A percentile compares a stretch with the other conserved stretches of the same genome.
These are phyloP conservation scores for Microdochium paspali DNA, from an alignment of 2,329 filamentous ascomycete genomes.

Conservation along the genomic window DNA sequence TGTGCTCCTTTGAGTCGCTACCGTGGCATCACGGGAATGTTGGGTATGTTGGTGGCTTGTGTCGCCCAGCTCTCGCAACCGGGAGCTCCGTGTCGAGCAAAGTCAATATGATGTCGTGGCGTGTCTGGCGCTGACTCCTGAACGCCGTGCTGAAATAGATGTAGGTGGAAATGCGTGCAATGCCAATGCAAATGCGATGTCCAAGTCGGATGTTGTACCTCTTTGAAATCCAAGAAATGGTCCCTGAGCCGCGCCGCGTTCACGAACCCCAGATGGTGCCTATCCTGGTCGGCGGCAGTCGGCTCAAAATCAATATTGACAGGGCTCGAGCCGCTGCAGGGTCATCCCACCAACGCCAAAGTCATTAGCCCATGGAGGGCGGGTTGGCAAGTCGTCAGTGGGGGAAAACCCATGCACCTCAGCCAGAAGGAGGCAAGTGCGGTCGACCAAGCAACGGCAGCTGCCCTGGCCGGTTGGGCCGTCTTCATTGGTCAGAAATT, in stretches of 20 bases:
- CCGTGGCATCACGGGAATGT: neutral
- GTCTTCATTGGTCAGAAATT: neutral
- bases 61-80: too few relatives aligned
- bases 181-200: neutral
- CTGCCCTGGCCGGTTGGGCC: neutral
- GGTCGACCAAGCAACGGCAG: slow-evolving; percentile 1
- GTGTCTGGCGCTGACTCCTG: neutral
- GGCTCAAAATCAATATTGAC: neutral
- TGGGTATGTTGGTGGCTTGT: too few relatives aligned
- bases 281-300: neutral
- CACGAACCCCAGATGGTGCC: neutral
- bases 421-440: neutral
- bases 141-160: neutral
- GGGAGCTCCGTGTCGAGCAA: neutral
- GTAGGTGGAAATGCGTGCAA: neutral
- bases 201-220: neutral
- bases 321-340: neutral
- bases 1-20: neutral
- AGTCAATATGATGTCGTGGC: neutral
- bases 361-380: neutral
- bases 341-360: neutral
- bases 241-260: neutral
- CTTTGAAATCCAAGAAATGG: neutral
- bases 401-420: neutral
- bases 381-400: neutral